Conservation (phyloP, 139 green algal species). For the Protoeuglena noctilucae region DNA sequence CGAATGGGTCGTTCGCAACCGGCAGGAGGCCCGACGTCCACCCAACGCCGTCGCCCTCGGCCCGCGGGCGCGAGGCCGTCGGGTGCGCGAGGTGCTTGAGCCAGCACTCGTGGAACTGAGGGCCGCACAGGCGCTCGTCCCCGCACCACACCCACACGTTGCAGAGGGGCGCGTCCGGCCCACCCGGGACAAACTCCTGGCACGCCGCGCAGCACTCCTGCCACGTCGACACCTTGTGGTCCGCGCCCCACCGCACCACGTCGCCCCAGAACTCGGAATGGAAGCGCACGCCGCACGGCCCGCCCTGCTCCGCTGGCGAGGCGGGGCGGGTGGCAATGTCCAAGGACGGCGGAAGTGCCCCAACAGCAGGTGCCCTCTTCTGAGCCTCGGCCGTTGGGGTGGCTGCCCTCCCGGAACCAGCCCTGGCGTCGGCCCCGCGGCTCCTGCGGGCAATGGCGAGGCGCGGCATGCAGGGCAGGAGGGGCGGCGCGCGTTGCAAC, state of each 20-base stretch:
- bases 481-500: too few species aligned
- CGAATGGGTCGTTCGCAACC: neutral
- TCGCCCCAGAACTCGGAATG: too few species aligned
- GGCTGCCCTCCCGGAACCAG: too few species aligned
- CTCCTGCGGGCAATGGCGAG: too few species aligned
- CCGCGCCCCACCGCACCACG: conserved; percentile 39
- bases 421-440: too few species aligned
- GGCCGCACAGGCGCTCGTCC: conserved; percentile 28
- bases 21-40: conserved; percentile 54
- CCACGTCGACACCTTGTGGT: conserved; percentile 20
- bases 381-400: too few species aligned
- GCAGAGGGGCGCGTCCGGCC: conserved; percentile 29
- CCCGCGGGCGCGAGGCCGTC: conserved; percentile 25
- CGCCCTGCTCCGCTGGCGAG: too few species aligned
- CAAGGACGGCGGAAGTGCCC: too few species aligned
- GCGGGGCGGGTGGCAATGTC: too few species aligned
- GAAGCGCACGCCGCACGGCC: too few species aligned
- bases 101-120: conserved; percentile 56
- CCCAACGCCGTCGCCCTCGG: conserved; percentile 33
- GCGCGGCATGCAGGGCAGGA: too few species aligned
- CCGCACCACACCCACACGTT: conserved; percentile 80
- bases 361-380: too few species aligned
- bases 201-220: conserved; percentile 49
- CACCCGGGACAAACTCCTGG: conserved; percentile 18
- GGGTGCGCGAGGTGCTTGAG: conserved; percentile 71